phyloP scores from a whole-genome alignment of 352 stramenopile genomes.

The Phytophthora palmivora region DNA sequence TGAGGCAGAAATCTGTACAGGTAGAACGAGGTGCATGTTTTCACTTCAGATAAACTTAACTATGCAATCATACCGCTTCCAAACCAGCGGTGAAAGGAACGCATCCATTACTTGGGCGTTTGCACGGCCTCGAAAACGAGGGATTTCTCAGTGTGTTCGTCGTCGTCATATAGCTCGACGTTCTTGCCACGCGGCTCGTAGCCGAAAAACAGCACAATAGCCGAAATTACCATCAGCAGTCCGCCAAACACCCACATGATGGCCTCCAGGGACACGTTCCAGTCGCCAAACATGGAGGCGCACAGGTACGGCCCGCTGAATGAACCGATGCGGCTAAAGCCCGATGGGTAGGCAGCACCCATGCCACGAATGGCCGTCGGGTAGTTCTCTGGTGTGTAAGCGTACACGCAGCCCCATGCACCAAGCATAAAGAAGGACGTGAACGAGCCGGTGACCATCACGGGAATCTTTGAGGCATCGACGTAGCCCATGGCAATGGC shows the following conservation, averaged over 20 bases:
- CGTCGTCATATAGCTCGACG: conserved; percentile 58
- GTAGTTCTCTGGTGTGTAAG: conserved; percentile 83
- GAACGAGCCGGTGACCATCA: conserved; percentile 60
- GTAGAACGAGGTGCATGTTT: conserved; percentile 20
- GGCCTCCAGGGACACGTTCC: conserved; percentile 59
- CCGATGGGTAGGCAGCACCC: conserved; percentile 64
- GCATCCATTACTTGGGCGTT: conserved; percentile 31
- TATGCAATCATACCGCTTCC: conserved; percentile 28
- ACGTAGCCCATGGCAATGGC: conserved; percentile 75
- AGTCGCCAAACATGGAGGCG: conserved; percentile 61
- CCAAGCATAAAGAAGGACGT: conserved; percentile 78
- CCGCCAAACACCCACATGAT: conserved; percentile 81
- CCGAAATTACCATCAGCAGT: conserved; percentile 62
- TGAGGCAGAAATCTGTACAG: too few relatives aligned
- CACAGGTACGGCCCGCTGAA: conserved; percentile 74
- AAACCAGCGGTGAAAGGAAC: conserved; percentile 10
- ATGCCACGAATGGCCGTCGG: conserved; percentile 74
- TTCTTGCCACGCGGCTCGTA: conserved; percentile 77
- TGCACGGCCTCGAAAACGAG: conserved; percentile 32
- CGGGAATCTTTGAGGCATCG: conserved; percentile 37
- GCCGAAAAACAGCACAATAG: conserved; percentile 63
- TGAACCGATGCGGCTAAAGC: conserved; percentile 72
- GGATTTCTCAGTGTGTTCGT: conserved; percentile 22
- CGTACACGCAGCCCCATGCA: conserved; percentile 72
- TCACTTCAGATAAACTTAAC: conserved; percentile 18